These are phyloP conservation scores for Aquilaria sinensis DNA, from an alignment of 345 rosid species.

Conservation along the genomic window DNA sequence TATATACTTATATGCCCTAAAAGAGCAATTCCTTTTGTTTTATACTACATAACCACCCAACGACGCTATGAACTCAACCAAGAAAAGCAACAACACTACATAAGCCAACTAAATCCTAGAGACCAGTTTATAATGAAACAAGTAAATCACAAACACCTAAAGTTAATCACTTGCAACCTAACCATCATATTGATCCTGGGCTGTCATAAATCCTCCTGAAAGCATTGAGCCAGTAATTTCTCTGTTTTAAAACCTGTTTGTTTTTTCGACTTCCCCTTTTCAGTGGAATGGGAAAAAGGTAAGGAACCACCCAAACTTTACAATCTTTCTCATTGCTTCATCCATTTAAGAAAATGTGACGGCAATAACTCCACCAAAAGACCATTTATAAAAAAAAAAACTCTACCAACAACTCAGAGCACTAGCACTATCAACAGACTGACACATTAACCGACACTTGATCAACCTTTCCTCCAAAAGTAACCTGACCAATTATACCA, in stretches of 20 bases:
- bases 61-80: too few species aligned
- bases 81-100: too few species aligned
- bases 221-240: slow-evolving; percentile 6
- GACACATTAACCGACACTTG: slow-evolving; percentile 27
- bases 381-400: slow-evolving; percentile 11
- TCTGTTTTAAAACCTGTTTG: slow-evolving; percentile 4
- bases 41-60: not conserved
- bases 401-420: slow-evolving; percentile 21
- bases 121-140: too few species aligned
- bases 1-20: not conserved
- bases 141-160: too few species aligned
- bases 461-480: slow-evolving; percentile 13
- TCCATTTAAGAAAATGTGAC: not conserved
- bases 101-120: too few species aligned
- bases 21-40: not conserved
- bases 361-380: slow-evolving; percentile 12
- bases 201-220: not conserved
- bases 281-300: not conserved
- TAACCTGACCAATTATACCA: not conserved
- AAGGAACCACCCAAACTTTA: not conserved
- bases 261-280: too few species aligned
- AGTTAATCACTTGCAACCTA: too few species aligned
- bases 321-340: slow-evolving; percentile 8
- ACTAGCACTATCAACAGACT: slow-evolving; percentile 18
- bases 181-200: not conserved